These are phyloP conservation scores for Lagenaria siceraria DNA, from an alignment of 306 rosid genomes.

Conservation along the genomic window DNA sequence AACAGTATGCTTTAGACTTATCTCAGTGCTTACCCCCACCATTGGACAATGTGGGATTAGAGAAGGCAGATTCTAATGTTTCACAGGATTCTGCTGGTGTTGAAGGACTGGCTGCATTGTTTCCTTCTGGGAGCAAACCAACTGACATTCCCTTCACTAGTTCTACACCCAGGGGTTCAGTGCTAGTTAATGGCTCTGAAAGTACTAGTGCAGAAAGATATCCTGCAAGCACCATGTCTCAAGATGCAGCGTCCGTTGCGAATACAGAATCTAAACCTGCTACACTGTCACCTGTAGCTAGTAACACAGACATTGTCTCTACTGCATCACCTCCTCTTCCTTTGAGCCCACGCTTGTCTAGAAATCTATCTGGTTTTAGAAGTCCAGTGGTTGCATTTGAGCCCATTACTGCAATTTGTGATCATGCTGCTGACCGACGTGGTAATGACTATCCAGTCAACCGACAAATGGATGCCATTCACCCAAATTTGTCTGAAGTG, in stretches of 20 bases:
- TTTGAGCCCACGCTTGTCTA: slow-evolving; percentile 74
- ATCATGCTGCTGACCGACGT: slow-evolving; percentile 51
- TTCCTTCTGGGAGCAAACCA: slow-evolving; percentile 38
- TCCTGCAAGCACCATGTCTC: slow-evolving; percentile 39
- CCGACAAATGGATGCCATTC: slow-evolving; percentile 51
- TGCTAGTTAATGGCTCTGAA: slow-evolving; percentile 38
- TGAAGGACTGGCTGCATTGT: slow-evolving; percentile 47
- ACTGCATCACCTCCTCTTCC: slow-evolving; percentile 67
- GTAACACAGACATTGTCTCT: slow-evolving; percentile 53
- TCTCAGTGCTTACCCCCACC: slow-evolving; percentile 94
- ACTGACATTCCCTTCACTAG: slow-evolving; percentile 29
- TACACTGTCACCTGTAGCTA: slow-evolving; percentile 33
- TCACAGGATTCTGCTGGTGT: slow-evolving; percentile 39
- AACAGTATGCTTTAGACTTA: slow-evolving; percentile 93
- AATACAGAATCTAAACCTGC: slow-evolving; percentile 48
- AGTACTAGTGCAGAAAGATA: slow-evolving; percentile 39
- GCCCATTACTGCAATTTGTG: slow-evolving; percentile 25
- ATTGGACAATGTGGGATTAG: slow-evolving; percentile 49
- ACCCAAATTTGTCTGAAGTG: slow-evolving; percentile 47
- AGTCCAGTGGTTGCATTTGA: slow-evolving; percentile 45
- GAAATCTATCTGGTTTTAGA: slow-evolving; percentile 72
- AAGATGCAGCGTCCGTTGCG: slow-evolving; percentile 37
- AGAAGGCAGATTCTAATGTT: slow-evolving; percentile 58
- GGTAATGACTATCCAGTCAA: slow-evolving; percentile 57
- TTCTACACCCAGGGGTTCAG: slow-evolving; percentile 42